phyloP scores from a whole-genome alignment of 306 rosid species.

The Luffa aegyptiaca region DNA sequence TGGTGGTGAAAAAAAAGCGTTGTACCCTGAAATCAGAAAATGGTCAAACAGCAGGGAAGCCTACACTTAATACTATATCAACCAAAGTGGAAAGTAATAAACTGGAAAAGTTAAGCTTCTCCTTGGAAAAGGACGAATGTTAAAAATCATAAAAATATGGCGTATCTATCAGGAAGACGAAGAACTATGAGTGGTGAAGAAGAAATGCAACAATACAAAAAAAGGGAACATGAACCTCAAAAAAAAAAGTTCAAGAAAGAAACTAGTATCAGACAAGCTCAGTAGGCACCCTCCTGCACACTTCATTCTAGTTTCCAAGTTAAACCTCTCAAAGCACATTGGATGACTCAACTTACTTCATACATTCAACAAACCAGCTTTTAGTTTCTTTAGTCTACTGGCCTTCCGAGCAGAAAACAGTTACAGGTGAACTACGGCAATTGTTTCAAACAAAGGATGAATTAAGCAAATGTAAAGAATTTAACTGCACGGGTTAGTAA shows the following conservation, averaged over 20 bases:
- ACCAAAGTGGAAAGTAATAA: not conserved
- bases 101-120: not conserved
- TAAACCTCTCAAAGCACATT: not conserved
- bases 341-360: not conserved
- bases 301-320: not conserved
- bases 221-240: not conserved
- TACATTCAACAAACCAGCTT: slow-evolving; percentile 1
- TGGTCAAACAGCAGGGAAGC: not conserved
- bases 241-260: not conserved
- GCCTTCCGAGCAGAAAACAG: not conserved
- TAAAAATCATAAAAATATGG: not conserved
- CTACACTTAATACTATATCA: not conserved
- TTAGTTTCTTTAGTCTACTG: not conserved
- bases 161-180: not conserved
- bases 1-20: slow-evolving; percentile 6
- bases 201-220: not conserved
- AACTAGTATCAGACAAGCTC: not conserved
- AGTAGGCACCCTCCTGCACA: not conserved
- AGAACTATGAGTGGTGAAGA: not conserved
- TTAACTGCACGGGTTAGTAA: not conserved
- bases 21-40: slow-evolving; percentile 4
- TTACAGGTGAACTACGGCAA: not conserved
- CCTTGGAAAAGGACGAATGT: not conserved
- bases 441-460: not conserved
- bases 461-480: not conserved